These are phyloP conservation scores for Termitomyces heimii DNA, from an alignment of 768 basidiomycete genomes.

Conservation along the genomic window DNA sequence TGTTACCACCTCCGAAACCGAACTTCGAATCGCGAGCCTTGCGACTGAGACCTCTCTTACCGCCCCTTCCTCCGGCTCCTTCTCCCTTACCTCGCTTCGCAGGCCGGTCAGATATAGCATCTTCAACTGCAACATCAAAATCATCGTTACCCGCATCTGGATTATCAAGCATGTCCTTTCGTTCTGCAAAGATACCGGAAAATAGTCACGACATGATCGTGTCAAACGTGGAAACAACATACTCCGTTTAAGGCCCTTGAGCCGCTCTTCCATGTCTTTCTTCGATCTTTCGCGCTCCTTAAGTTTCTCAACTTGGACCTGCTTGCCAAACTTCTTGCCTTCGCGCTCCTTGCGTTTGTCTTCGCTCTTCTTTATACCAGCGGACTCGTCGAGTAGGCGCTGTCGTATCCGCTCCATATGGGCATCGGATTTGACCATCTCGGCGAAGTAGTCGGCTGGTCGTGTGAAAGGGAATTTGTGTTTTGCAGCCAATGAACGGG, in stretches of 20 bases:
- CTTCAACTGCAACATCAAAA: conserved; percentile 89
- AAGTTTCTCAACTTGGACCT: conserved; percentile 92
- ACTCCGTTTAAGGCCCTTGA: conserved; percentile 91
- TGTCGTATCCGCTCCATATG: conserved; percentile 98
- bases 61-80: conserved; percentile 29
- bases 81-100: conserved; percentile 46
- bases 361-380: conserved; percentile 86
- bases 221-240: conserved; percentile 19
- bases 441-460: conserved; percentile 92
- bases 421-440: conserved; percentile 96
- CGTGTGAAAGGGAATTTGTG: conserved; percentile 83
- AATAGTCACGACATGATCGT: not conserved
- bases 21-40: conserved; percentile 71
- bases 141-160: conserved; percentile 54
- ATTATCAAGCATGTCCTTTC: conserved; percentile 75
- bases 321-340: conserved; percentile 97
- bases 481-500: conserved; percentile 71
- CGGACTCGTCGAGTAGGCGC: conserved; percentile 80
- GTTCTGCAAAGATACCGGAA: conserved; percentile 44
- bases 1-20: conserved; percentile 69
- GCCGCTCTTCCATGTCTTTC: conserved; percentile 86
- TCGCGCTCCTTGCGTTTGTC: conserved; percentile 89
- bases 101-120: conserved; percentile 74
- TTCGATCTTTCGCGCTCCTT: conserved; percentile 85
- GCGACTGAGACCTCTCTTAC: conserved; percentile 36